These are phyloP conservation scores for Kwoniella dejecticola DNA, from an alignment of 768 basidiomycete species.

Conservation along the genomic window DNA sequence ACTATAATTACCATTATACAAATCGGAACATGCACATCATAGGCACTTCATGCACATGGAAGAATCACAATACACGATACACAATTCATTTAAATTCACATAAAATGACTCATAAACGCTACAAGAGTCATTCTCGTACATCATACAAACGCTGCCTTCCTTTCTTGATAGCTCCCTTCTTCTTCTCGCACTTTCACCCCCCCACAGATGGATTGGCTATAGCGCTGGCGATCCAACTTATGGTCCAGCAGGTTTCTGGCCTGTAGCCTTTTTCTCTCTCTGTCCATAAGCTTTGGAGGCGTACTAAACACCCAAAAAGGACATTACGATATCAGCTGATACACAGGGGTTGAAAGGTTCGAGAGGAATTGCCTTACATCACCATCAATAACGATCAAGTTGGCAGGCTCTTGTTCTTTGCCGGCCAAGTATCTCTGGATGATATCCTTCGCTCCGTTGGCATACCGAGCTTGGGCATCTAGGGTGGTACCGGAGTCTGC, in stretches of 20 bases:
- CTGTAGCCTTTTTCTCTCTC: constrained; percentile 29
- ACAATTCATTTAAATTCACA: no score
- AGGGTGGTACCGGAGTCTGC: constrained; percentile 80
- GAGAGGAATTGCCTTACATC: constrained; percentile 42
- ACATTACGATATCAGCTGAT: background rate
- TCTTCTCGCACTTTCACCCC: no score
- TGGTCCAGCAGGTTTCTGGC: constrained; percentile 27
- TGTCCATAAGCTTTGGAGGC: constrained; percentile 53
- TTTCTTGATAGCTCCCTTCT: no score
- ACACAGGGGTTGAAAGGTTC: background rate
- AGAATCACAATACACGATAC: no score
- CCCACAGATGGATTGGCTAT: no score
- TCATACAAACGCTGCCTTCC: no score
- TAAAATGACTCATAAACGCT: no score
- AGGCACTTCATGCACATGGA: no score
- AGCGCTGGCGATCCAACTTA: no score
- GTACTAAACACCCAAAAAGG: constrained; percentile 22
- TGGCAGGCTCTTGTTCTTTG: constrained; percentile 71
- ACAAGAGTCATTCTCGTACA: no score
- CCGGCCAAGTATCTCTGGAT: constrained; percentile 48
- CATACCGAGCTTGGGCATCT: constrained; percentile 86
- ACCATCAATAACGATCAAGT: constrained; percentile 77
- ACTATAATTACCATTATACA: no score
- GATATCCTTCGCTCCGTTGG: constrained; percentile 57
- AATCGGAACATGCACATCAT: no score